Evolutionary conservation across 2,329 filamentous ascomycete species (phyloP).

Genomic region (Trichoderma gracile): DNA sequence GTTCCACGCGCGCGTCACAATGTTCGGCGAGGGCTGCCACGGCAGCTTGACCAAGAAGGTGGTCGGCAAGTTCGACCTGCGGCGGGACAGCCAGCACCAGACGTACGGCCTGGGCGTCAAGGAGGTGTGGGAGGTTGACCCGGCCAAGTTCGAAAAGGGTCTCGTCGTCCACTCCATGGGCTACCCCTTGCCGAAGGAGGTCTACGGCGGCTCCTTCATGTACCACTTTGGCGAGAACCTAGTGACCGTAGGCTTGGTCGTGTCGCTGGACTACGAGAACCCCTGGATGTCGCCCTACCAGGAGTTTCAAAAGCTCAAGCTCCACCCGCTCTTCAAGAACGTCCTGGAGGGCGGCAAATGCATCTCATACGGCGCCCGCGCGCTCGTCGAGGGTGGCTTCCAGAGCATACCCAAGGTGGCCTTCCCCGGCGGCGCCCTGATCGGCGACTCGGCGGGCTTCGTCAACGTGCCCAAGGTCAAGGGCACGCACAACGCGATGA

Average conservation of each 20-base stretch:
- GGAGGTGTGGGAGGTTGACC: constrained; percentile 95
- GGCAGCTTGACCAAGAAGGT: constrained; percentile 94
- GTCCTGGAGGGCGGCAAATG: constrained; percentile 96
- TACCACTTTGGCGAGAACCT: constrained; percentile 99
- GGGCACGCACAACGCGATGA: constrained; percentile 97
- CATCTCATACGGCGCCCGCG: constrained; percentile 91
- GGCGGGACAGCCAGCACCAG: constrained; percentile 86
- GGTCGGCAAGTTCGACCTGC: constrained; percentile 88
- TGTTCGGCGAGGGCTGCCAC: constrained; percentile 94
- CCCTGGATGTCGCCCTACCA: constrained; percentile 94
- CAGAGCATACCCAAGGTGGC: constrained; percentile 97
- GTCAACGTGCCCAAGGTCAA: constrained; percentile 98
- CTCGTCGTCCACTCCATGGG: constrained; percentile 88
- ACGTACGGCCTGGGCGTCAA: constrained; percentile 95
- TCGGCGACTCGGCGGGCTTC: constrained; percentile 95
- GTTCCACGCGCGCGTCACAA: constrained; percentile 87
- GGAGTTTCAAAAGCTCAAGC: constrained; percentile 98
- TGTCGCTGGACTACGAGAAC: constrained; percentile 93
- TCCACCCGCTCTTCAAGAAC: constrained; percentile 84
- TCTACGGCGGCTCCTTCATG: constrained; percentile 98
- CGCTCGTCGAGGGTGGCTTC: constrained; percentile 91
- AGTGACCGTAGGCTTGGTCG: constrained; percentile 86
- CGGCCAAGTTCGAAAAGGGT: constrained; percentile 87
- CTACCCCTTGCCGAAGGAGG: constrained; percentile 82
- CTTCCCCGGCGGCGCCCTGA: constrained; percentile 92